These are phyloP conservation scores for Citrullus mucosospermus DNA, from an alignment of 306 rosid species.

Conservation along the genomic window DNA sequence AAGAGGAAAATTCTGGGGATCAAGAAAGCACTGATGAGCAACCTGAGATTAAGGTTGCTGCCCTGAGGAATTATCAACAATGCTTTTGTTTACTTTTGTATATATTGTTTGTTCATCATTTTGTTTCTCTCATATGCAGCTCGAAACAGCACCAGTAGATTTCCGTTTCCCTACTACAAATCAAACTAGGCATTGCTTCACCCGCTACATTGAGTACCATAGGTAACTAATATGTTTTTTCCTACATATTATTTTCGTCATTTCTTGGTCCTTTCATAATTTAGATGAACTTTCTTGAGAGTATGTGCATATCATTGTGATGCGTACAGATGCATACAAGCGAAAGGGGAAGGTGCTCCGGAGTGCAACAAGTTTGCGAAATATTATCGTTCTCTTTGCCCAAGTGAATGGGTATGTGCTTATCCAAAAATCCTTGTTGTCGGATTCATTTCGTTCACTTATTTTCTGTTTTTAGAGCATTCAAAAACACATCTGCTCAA, in stretches of 20 bases:
- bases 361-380: constrained; percentile 86
- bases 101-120: constrained; percentile 2
- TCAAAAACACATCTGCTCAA: too few species aligned
- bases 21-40: constrained; percentile 55
- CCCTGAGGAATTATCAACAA: neutral
- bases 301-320: neutral
- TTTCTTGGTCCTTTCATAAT: neutral
- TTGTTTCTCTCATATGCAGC: constrained; percentile 38
- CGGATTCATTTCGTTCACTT: neutral
- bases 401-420: constrained; percentile 91
- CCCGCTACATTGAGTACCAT: constrained; percentile 80
- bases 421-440: neutral
- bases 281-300: neutral
- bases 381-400: constrained; percentile 89
- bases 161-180: constrained; percentile 97
- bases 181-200: constrained; percentile 97
- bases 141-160: constrained; percentile 91
- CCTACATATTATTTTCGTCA: neutral
- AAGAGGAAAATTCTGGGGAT: constrained; percentile 34
- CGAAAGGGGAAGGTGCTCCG: constrained; percentile 79
- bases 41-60: constrained; percentile 62
- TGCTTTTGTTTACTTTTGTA: neutral
- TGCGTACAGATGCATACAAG: constrained; percentile 56
- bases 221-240: constrained; percentile 28
- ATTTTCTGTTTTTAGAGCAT: neutral